Conservation (phyloP, 305 asterid species). For the Fraxinus greggii region DNA sequence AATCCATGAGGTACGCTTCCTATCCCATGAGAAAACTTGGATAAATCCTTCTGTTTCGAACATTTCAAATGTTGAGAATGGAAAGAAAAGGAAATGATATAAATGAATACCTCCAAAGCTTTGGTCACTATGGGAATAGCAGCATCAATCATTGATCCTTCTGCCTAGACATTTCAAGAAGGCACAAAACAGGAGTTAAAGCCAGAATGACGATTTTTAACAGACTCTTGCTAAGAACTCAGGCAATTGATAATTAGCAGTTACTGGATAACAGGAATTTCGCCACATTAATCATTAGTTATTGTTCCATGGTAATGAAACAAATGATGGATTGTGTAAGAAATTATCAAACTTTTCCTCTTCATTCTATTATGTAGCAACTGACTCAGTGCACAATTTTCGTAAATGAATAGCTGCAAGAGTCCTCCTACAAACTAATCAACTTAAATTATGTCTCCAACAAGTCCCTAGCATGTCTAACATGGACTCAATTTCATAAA, state of each 20-base stretch:
- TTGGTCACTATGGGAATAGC: slow-evolving; percentile 63
- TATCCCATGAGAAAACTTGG: not conserved
- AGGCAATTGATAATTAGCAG: not conserved
- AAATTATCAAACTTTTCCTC: not conserved
- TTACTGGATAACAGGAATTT: not conserved
- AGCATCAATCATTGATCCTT: slow-evolving; percentile 69
- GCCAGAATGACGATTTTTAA: not conserved
- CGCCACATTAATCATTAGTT: not conserved
- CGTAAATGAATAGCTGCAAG: not conserved
- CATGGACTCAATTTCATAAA: not conserved
- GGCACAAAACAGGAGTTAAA: not conserved
- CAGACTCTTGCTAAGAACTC: not conserved
- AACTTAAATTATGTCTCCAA: too few relatives aligned
- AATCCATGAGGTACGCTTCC: not conserved
- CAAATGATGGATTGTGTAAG: not conserved
- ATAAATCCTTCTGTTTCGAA: not conserved
- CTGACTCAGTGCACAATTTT: not conserved
- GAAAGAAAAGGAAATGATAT: not conserved
- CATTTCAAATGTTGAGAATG: not conserved
- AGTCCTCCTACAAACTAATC: not conserved
- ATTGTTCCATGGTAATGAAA: not conserved
- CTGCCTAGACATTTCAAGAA: slow-evolving; percentile 56
- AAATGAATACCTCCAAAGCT: slow-evolving; percentile 62
- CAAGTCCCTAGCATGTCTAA: too few relatives aligned
- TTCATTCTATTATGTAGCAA: not conserved